Evolutionary conservation across 371 early-diverging fungal genomes (phyloP), one percentile per base, ranked within the genome.

Genomic region (Mucor circinelloides): DNA sequence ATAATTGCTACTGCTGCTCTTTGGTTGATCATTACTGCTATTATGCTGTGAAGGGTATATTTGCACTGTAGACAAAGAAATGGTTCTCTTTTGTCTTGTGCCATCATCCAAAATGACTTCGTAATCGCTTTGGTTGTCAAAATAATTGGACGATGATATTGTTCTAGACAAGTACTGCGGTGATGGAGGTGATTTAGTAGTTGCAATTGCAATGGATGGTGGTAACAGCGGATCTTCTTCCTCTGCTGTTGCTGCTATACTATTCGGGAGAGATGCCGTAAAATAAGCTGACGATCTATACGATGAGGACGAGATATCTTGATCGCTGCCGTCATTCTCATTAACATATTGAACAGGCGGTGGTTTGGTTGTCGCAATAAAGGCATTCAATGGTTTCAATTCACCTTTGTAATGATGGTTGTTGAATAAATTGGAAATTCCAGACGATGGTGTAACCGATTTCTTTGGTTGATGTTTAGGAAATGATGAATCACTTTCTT

Each of bases 31-130:
- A 10, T 46, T 57, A 23, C 12, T 27, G 30, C 50, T 34, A 34
- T n/a, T 40, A 13, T 58, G 56, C 30, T 50, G 59, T 48, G 48
- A 66, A 28, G 34, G 58, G 38, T 25, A 38, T 57, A 50, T 21
- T 59, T 64, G 67, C n/a, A 76, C 15, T 13, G 76, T 76, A 9
- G 76, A 70, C 50, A 76, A 50, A 7, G 76, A 72, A 10, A 76
- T 55, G 12, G 72, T 65, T 32, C 76, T 36, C 57, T 64, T 69
- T 58, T 69, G 67, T 13, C 63, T 42, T 38, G 73, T 62, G 2
- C 73, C 76, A 40, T 76, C 73, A 46, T 76, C 76, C 21, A 72
- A 50, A 12, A 75, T 64, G 3, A 75, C 76, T 30, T 72, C 67
- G 31, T 60, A 62, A 25, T 66, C 66, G 32, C 59, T 68, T 67